phyloP scores from a whole-genome alignment of 441 rosid species.

The Syzygium syzygioides region DNA sequence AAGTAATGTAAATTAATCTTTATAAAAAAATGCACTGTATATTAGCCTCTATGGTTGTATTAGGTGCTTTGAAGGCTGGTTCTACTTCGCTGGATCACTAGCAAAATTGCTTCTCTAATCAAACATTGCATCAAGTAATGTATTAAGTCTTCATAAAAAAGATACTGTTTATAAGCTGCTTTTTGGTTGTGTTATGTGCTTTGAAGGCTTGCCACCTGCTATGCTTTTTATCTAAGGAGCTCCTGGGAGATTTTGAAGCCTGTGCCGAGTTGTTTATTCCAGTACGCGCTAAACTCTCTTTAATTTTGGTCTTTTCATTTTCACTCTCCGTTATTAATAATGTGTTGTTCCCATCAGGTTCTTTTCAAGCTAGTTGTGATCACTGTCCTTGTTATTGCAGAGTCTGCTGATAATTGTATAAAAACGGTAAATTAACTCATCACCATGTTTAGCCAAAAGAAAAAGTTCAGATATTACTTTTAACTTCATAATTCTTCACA shows the following conservation, averaged over 20 bases:
- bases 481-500: background rate
- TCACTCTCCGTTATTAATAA: conserved; percentile 19
- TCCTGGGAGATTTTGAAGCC: conserved; percentile 87
- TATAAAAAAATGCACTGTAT: background rate
- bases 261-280: conserved; percentile 95
- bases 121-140: background rate
- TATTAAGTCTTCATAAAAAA: background rate
- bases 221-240: conserved; percentile 92
- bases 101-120: background rate
- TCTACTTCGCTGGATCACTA: background rate
- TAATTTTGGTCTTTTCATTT: background rate
- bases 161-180: background rate
- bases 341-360: conserved; percentile 64
- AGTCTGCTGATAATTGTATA: conserved; percentile 98
- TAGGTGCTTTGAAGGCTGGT: background rate
- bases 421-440: conserved; percentile 56
- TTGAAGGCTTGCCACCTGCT: conserved; percentile 89
- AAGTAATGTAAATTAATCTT: background rate
- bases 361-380: conserved; percentile 99
- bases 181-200: conserved; percentile 15
- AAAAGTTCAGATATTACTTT: background rate
- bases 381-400: conserved; percentile 99
- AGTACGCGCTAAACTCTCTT: conserved; percentile 37
- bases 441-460: background rate
- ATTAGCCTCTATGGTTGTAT: background rate